Evolutionary conservation across 2,329 filamentous ascomycete species (phyloP).

Genomic region (Botryotinia globosa): DNA sequence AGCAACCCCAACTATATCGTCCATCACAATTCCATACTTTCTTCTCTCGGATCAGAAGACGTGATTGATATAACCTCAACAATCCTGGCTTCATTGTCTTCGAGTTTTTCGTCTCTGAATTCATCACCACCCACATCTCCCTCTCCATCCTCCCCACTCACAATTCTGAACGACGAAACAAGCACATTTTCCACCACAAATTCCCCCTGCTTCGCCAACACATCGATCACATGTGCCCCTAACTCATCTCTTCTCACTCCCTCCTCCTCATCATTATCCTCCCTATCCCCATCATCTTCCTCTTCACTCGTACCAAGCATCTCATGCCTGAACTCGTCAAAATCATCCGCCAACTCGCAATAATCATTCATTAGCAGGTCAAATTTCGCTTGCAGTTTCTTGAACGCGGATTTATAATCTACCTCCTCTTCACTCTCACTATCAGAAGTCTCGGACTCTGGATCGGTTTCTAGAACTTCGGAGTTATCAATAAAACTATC

Average conservation of each 20-base stretch:
- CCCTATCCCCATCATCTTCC: not conserved
- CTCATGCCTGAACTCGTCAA: not conserved
- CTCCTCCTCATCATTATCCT: not conserved
- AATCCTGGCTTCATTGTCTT: not conserved
- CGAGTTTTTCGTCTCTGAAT: not conserved
- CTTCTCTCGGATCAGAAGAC: not conserved
- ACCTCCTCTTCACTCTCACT: not conserved
- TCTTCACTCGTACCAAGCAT: not conserved
- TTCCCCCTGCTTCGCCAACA: not conserved
- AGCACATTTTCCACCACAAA: not conserved
- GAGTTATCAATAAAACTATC: slow-evolving; percentile 34
- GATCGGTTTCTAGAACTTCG: slow-evolving; percentile 19
- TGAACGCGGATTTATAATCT: not conserved
- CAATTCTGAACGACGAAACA: not conserved
- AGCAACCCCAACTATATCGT: not conserved
- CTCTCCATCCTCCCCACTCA: not conserved
- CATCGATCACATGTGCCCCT: not conserved
- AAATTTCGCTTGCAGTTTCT: not conserved
- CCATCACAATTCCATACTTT: not conserved
- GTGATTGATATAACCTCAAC: not conserved
- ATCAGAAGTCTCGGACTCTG: not conserved
- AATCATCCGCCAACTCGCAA: not conserved
- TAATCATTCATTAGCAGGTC: not conserved
- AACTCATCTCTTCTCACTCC: not conserved
- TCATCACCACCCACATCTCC: not conserved